phyloP scores from a whole-genome alignment of 1,284 basidiomycete genomes.

The Gomphus bonarii region DNA sequence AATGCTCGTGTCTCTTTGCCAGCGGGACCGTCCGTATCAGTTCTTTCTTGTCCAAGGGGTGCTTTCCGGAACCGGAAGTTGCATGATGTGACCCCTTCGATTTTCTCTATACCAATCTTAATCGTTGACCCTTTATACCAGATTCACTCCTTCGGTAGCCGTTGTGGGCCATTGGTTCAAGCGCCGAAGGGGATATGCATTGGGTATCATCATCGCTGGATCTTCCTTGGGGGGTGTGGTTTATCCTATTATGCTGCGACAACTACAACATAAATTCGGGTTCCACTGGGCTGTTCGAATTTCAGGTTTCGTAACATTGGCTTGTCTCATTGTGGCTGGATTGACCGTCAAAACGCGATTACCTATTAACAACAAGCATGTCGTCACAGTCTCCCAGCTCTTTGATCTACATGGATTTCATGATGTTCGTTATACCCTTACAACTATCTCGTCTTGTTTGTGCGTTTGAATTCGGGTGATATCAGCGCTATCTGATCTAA shows the following conservation, averaged over 20 bases:
- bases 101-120: constrained; percentile 22
- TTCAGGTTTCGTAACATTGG: constrained; percentile 24
- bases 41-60: constrained; percentile 29
- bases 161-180: constrained; percentile 45
- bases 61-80: constrained; percentile 26
- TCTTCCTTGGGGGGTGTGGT: constrained; percentile 49
- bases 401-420: constrained; percentile 21
- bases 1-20: constrained; percentile 29
- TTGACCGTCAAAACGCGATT: constrained; percentile 20
- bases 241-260: constrained; percentile 54
- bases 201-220: constrained; percentile 43
- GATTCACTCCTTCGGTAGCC: constrained; percentile 43
- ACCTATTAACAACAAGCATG: constrained; percentile 10
- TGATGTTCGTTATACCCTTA: constrained; percentile 23
- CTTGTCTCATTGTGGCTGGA: constrained; percentile 20
- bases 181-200: constrained; percentile 46
- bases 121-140: constrained; percentile 29
- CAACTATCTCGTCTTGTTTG: constrained; percentile 22
- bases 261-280: constrained; percentile 42
- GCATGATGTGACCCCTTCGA: constrained; percentile 22
- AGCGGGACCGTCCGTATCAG: constrained; percentile 24
- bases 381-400: constrained; percentile 17
- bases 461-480: constrained; percentile 14
- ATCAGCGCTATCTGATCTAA: not conserved
- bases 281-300: constrained; percentile 50